Evolutionary conservation across 441 rosid genomes (phyloP).

Genomic region (Gossypium schwendimanii): DNA sequence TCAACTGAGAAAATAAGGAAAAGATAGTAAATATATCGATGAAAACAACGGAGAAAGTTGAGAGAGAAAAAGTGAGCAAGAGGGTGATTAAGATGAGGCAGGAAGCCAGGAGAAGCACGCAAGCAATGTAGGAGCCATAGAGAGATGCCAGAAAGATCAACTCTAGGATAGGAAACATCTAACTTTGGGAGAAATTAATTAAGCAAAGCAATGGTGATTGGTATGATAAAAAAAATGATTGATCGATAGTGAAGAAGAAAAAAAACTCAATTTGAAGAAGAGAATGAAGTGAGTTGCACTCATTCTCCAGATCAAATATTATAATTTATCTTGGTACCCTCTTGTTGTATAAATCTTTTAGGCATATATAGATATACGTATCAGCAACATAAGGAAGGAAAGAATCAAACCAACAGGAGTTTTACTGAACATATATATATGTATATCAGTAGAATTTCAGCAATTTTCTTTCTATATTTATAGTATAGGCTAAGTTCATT

Average conservation of each 20-base stretch:
- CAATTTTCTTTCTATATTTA: background rate
- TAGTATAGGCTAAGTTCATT: background rate
- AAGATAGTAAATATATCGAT: constrained; percentile 18
- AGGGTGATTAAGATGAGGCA: constrained; percentile 15
- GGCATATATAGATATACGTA: background rate
- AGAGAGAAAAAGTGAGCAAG: constrained; percentile 19
- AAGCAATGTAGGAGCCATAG: constrained; percentile 9
- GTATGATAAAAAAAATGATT: background rate
- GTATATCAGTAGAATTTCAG: background rate
- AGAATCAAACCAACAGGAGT: background rate
- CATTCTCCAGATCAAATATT: constrained; percentile 3
- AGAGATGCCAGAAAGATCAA: background rate
- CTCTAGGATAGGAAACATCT: background rate
- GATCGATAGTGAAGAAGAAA: constrained; percentile 9
- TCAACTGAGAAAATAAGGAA: background rate
- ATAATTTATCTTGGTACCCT: background rate
- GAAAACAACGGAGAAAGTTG: constrained; percentile 21
- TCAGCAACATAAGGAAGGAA: constrained; percentile 6
- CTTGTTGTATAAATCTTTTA: background rate
- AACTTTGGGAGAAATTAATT: background rate
- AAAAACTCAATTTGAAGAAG: constrained; percentile 11
- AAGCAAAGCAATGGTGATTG: background rate
- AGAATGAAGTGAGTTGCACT: constrained; percentile 44
- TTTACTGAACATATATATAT: background rate
- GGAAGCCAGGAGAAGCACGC: background rate